Evolutionary conservation across 306 rosid genomes (phyloP).

Genomic region (Cicer bijugum): DNA sequence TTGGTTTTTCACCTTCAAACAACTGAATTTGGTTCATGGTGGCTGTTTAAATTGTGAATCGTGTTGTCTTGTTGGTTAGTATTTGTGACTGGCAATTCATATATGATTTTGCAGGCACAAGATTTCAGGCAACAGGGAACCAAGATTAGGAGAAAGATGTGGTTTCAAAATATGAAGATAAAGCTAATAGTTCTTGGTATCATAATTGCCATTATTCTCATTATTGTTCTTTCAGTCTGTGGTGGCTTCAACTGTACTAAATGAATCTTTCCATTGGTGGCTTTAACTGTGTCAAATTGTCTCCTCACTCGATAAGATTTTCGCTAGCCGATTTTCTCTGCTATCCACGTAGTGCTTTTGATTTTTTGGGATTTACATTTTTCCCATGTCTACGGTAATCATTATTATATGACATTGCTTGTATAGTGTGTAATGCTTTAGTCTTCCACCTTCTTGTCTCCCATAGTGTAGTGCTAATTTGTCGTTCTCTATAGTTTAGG

Average conservation of each 20-base stretch:
- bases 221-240: constrained; percentile 73
- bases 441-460: constrained; percentile 20
- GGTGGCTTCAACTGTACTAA: constrained; percentile 70
- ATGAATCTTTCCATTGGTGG: constrained; percentile 54
- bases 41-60: too few relatives aligned
- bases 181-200: constrained; percentile 82
- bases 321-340: constrained; percentile 40
- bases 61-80: neutral
- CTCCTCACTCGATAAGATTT: constrained; percentile 21
- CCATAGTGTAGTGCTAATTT: constrained; percentile 32
- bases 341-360: constrained; percentile 20
- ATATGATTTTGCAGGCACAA: constrained; percentile 68
- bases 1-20: neutral
- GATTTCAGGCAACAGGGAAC: constrained; percentile 95
- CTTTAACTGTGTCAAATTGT: constrained; percentile 57
- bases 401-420: constrained; percentile 50
- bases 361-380: constrained; percentile 48
- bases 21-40: constrained; percentile 6
- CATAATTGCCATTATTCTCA: constrained; percentile 71
- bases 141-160: constrained; percentile 90
- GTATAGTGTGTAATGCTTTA: constrained; percentile 57
- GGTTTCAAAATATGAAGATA: constrained; percentile 91
- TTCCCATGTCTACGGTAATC: constrained; percentile 35
- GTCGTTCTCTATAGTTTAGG: constrained; percentile 32
- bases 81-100: constrained; percentile 10